Base-by-base conservation (phyloP, 139 green algal species). In the Astrephomene gubernaculifera region DNA sequence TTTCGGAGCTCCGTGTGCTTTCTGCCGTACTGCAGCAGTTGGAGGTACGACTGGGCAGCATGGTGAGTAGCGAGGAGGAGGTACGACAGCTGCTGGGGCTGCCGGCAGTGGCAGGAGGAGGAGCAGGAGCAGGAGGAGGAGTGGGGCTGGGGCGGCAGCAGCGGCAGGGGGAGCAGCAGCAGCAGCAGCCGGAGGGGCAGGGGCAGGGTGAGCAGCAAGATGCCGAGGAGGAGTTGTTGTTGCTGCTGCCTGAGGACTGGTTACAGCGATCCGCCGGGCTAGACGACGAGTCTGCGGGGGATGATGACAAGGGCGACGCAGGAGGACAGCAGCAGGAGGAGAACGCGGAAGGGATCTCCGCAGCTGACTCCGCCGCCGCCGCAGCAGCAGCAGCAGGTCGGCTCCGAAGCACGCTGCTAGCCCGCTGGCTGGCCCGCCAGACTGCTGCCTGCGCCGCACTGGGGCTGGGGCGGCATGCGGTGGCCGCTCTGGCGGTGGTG, bases 21-120 rank as follows among this genome's bases (percentile, higher is more conserved):
- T 41, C 39, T 14, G 52, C 79, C 2, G 14, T 91, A 29, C 38
- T 71, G 64, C 44, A 65, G 45, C 83, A 91, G 83, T 43, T 91
- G 52, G 24, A 85, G 61, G 17, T 9, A 12, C 33, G 67, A 65
- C 49, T 88, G 53, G 65, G n/a, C 27, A 38, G 44, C 10, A 80
- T 88, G 65, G 67, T 76, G n/a, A 14, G 27, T 19, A 41, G 21
- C n/a, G 74, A 84, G 45, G 14, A 49, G 17, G 71, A 75, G n/a
- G 54, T 60, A 39, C 12, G 49, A 33, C 43, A 29, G 27, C 44
- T 81, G 25, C 78, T 84, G 78, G 43, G 78, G 21, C 61, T 72
- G n/a, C 0, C 29, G 0, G 43, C 43, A 38, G 27, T 29, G 1
- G 41, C 44, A 6, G 27, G 8, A 60, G 27, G 45, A 31, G 68